Percentiles rank a stretch among this genome's conserved stretches.
phyloP scores from a whole-genome alignment of 257 asterid species.

The Orobanche coerulescens region DNA sequence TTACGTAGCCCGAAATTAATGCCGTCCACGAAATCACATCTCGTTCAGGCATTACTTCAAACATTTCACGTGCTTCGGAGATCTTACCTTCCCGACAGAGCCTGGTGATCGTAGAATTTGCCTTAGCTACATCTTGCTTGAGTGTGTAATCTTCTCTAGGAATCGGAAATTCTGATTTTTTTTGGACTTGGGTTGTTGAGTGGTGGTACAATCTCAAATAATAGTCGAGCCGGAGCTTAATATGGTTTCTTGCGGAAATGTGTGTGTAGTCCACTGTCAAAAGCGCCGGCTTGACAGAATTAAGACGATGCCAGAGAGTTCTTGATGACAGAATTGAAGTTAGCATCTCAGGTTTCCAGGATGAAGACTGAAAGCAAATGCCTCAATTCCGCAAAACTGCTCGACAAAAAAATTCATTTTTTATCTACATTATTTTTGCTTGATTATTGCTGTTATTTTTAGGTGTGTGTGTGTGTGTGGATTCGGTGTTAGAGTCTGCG shows the following conservation, averaged over 20 bases:
- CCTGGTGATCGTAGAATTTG: slow-evolving; percentile 40
- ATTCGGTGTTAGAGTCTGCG: no score
- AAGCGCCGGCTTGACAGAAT: slow-evolving; percentile 17
- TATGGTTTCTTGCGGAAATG: neutral
- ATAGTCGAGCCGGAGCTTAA: slow-evolving; percentile 13
- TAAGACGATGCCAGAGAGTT: neutral
- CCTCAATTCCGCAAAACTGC: no score
- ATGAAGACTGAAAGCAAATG: no score
- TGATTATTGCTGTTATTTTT: no score
- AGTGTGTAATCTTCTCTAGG: slow-evolving; percentile 34
- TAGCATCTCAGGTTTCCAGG: slow-evolving; percentile 18
- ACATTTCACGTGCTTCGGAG: slow-evolving; percentile 43
- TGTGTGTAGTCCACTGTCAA: neutral
- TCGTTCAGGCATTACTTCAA: slow-evolving; percentile 58
- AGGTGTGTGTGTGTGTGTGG: no score
- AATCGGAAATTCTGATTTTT: slow-evolving; percentile 12
- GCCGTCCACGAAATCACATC: slow-evolving; percentile 72
- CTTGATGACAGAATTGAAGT: slow-evolving; percentile 16
- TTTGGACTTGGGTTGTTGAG: slow-evolving; percentile 11
- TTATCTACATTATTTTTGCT: no score
- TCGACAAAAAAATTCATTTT: no score
- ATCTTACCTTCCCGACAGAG: slow-evolving; percentile 34
- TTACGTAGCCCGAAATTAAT: slow-evolving; percentile 48
- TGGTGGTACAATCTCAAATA: slow-evolving; percentile 22
- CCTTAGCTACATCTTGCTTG: slow-evolving; percentile 31